phyloP scores from a whole-genome alignment of 805 yeast species.

The Saccharomycopsis lassenensis region DNA sequence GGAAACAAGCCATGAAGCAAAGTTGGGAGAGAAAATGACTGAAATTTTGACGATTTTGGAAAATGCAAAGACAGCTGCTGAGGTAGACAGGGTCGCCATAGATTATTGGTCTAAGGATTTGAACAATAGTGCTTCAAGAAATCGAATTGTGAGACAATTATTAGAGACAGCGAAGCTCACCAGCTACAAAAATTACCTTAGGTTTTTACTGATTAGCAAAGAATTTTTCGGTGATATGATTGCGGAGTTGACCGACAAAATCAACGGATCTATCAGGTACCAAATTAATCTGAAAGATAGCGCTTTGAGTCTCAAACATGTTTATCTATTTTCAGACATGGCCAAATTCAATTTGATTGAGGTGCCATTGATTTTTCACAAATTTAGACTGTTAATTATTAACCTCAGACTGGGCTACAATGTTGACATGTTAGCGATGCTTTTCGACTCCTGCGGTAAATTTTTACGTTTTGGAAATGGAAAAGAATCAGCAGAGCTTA shows the following conservation, averaged over 20 bases:
- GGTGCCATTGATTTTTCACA: slow-evolving; percentile 59
- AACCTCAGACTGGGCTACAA: slow-evolving; percentile 43
- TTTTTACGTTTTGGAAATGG: slow-evolving; percentile 38
- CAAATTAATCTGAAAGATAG: slow-evolving; percentile 38
- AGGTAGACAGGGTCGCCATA: slow-evolving; percentile 36
- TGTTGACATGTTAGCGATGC: slow-evolving; percentile 55
- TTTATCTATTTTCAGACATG: slow-evolving; percentile 61
- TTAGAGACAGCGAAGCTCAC: slow-evolving; percentile 36
- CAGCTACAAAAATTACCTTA: slow-evolving; percentile 40
- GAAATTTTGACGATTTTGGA: slow-evolving; percentile 35
- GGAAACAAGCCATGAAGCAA: slow-evolving; percentile 1
- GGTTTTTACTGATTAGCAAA: slow-evolving; percentile 58
- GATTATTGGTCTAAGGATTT: slow-evolving; percentile 40
- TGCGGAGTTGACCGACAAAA: slow-evolving; percentile 38
- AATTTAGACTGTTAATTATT: slow-evolving; percentile 48
- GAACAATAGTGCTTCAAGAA: slow-evolving; percentile 63
- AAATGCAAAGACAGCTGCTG: slow-evolving; percentile 33
- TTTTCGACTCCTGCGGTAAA: slow-evolving; percentile 67
- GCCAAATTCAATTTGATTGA: slow-evolving; percentile 70
- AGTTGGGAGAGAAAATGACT: slow-evolving; percentile 24
- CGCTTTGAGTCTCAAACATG: slow-evolving; percentile 39
- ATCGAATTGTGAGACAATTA: slow-evolving; percentile 47
- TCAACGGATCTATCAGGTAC: slow-evolving; percentile 51
- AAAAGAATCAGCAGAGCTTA: slow-evolving; percentile 45
- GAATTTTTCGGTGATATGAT: slow-evolving; percentile 38